Conservation (phyloP, 768 basidiomycete species). For the Hygrophoropsis aurantiaca region DNA sequence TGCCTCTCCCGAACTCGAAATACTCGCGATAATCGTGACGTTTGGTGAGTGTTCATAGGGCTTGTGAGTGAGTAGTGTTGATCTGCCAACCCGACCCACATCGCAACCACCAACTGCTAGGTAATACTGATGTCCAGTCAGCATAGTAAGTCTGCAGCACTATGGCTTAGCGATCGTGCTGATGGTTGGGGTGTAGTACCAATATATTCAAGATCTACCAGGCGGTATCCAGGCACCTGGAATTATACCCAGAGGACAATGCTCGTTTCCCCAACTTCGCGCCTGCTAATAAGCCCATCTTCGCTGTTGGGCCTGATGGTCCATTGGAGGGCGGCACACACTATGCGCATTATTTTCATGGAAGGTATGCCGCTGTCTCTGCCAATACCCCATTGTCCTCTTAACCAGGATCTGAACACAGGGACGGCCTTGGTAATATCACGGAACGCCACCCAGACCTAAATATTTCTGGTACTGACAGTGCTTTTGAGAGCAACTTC, state of each 20-base stretch:
- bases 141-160: constrained; percentile 49
- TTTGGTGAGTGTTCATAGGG: constrained; percentile 54
- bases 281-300: constrained; percentile 50
- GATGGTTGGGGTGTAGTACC: constrained; percentile 37
- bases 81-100: no score
- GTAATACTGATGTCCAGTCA: constrained; percentile 67
- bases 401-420: constrained; percentile 26
- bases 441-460: constrained; percentile 66
- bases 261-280: constrained; percentile 63
- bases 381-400: constrained; percentile 1
- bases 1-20: constrained; percentile 80
- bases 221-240: constrained; percentile 58
- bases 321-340: constrained; percentile 74
- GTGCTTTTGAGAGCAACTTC: constrained; percentile 43
- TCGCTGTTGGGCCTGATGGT: constrained; percentile 60
- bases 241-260: constrained; percentile 50
- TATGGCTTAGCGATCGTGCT: constrained; percentile 3
- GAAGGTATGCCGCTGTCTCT: constrained; percentile 45
- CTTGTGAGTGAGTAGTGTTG: not conserved
- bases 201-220: constrained; percentile 81
- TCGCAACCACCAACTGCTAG: constrained; percentile 31
- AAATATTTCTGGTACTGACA: constrained; percentile 24
- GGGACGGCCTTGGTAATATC: constrained; percentile 71
- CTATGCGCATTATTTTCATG: constrained; percentile 85
- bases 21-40: constrained; percentile 71